These are phyloP conservation scores for Colletotrichum orchidophilum DNA, from an alignment of 2,329 filamentous ascomycete species.

Conservation along the genomic window DNA sequence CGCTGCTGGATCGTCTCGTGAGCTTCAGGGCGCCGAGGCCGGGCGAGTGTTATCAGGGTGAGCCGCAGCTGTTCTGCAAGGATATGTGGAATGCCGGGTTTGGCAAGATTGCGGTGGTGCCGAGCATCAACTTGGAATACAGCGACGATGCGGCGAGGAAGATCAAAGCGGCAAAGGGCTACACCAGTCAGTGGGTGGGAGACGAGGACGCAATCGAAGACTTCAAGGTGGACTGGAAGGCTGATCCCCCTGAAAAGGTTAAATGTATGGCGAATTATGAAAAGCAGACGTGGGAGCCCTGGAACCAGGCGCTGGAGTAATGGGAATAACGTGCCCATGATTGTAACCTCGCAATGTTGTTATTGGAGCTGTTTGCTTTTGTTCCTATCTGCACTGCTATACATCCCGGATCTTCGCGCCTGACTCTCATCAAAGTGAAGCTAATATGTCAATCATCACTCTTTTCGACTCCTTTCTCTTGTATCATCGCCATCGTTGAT, in stretches of 20 bases:
- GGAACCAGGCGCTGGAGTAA: slow-evolving; percentile 45
- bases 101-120: slow-evolving; percentile 64
- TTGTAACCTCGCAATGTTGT: neutral
- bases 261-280: slow-evolving; percentile 57
- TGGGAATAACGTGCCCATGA: neutral
- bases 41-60: slow-evolving; percentile 62
- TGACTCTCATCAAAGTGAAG: neutral
- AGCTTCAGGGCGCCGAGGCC: slow-evolving; percentile 51
- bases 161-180: slow-evolving; percentile 62
- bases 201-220: slow-evolving; percentile 39
- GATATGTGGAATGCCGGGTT: slow-evolving; percentile 62
- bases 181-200: slow-evolving; percentile 48
- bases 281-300: slow-evolving; percentile 52
- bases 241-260: slow-evolving; percentile 54
- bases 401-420: neutral
- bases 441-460: neutral
- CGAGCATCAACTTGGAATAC: slow-evolving; percentile 65
- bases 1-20: slow-evolving; percentile 54
- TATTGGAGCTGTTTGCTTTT: too few relatives aligned
- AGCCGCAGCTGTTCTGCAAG: slow-evolving; percentile 65
- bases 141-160: slow-evolving; percentile 52
- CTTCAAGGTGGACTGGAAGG: slow-evolving; percentile 52
- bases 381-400: neutral
- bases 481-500: neutral
- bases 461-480: too few relatives aligned